Conservation (phyloP, 2,329 filamentous ascomycete species). For the Septoria linicola region DNA sequence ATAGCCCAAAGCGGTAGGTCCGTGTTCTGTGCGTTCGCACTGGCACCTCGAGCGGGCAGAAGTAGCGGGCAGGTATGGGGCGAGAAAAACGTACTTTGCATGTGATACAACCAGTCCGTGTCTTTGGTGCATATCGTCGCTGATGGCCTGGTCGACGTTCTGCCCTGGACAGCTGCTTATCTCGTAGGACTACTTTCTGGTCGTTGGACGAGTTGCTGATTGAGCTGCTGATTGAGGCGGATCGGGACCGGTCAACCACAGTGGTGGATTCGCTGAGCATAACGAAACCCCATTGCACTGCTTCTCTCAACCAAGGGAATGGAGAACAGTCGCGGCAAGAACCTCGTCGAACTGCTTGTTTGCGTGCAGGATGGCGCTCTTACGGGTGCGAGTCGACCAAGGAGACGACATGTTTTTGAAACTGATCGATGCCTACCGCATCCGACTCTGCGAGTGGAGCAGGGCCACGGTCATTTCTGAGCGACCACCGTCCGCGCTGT, state of each 20-base stretch:
- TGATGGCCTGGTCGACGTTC: conserved; percentile 27
- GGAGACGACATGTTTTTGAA: conserved; percentile 20
- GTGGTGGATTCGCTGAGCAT: conserved; percentile 20
- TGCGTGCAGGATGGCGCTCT: conserved; percentile 17
- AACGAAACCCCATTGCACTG: conserved; percentile 18
- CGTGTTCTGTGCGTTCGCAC: conserved; percentile 15
- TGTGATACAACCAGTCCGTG: conserved; percentile 28
- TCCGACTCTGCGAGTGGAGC: conserved; percentile 14
- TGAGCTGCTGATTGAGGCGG: conserved; percentile 15
- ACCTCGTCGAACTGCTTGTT: conserved; percentile 10
- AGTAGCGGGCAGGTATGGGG: background rate
- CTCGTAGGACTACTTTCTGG: conserved; percentile 2
- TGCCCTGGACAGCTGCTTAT: conserved; percentile 21
- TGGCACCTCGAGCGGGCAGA: background rate
- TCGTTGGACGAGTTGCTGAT: conserved; percentile 16
- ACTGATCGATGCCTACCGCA: conserved; percentile 19
- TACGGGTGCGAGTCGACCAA: conserved; percentile 25
- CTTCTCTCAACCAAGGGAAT: background rate
- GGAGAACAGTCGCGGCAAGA: conserved; percentile 7
- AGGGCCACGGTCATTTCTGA: conserved; percentile 8
- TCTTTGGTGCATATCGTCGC: conserved; percentile 28
- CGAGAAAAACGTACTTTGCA: conserved; percentile 26
- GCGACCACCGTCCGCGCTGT: conserved; percentile 1
- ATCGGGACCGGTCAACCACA: conserved; percentile 22
- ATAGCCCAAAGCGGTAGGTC: conserved; percentile 14